Conservation (phyloP, 169 alveolate genomes). For the Plasmodium berghei region DNA sequence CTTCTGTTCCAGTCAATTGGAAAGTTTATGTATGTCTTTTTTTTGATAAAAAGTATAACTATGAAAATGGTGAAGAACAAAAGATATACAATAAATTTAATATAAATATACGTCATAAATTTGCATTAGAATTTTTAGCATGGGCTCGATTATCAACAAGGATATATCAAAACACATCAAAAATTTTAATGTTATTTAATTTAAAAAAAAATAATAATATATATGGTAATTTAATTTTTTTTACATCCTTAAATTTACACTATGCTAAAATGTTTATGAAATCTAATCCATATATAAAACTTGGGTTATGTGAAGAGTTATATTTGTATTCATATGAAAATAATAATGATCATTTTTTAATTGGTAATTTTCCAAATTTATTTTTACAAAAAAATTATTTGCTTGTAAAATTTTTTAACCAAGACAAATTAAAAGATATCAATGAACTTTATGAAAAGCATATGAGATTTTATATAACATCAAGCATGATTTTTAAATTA, state of each 20-base stretch:
- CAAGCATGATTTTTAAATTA: slow-evolving; percentile 73
- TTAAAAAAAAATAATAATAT: slow-evolving; percentile 52
- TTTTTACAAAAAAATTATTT: slow-evolving; percentile 35
- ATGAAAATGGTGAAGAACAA: slow-evolving; percentile 33
- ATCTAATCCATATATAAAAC: slow-evolving; percentile 75
- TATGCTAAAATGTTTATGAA: slow-evolving; percentile 74
- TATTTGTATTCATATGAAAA: slow-evolving; percentile 58
- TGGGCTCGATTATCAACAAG: slow-evolving; percentile 81
- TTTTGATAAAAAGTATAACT: slow-evolving; percentile 66
- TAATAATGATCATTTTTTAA: slow-evolving; percentile 74
- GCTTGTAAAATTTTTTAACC: slow-evolving; percentile 33
- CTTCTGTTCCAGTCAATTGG: slow-evolving; percentile 80
- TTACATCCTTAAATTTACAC: slow-evolving; percentile 78
- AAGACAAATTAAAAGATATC: slow-evolving; percentile 24
- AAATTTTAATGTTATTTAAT: slow-evolving; percentile 51
- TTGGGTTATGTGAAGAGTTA: slow-evolving; percentile 75
- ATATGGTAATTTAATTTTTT: slow-evolving; percentile 69
- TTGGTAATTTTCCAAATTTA: slow-evolving; percentile 72
- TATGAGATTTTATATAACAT: slow-evolving; percentile 76
- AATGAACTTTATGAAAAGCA: slow-evolving; percentile 76
- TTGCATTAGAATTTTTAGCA: slow-evolving; percentile 51
- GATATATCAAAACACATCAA: slow-evolving; percentile 69
- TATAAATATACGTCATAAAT: slow-evolving; percentile 58
- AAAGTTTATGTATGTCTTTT: slow-evolving; percentile 71
- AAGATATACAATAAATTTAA: slow-evolving; percentile 56